Conservation (phyloP, 108 stramenopile genomes). For the Discostella stelligeroides region DNA sequence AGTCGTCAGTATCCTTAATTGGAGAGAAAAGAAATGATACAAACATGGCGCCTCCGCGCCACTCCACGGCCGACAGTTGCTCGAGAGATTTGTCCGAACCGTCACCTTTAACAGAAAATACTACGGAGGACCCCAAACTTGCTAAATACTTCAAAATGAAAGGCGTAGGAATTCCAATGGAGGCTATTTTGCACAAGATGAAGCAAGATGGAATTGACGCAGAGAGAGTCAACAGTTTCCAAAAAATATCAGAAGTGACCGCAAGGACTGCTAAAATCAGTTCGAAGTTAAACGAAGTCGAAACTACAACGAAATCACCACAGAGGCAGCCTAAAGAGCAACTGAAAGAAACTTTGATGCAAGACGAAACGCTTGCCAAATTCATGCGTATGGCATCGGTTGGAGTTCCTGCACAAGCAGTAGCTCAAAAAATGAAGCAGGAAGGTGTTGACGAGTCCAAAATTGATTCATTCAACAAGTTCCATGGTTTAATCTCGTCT, state of each 20-base stretch:
- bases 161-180: constrained; percentile 38
- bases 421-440: constrained; percentile 28
- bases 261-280: background rate
- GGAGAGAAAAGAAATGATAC: too few relatives aligned
- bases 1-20: background rate
- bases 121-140: background rate
- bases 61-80: background rate
- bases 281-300: background rate
- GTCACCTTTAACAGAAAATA: background rate
- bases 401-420: constrained; percentile 27
- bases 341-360: background rate
- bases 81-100: background rate
- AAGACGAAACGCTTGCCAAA: background rate
- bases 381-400: constrained; percentile 27
- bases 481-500: background rate
- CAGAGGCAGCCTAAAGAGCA: background rate
- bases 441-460: constrained; percentile 21
- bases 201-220: constrained; percentile 29
- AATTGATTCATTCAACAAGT: constrained; percentile 13
- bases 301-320: background rate
- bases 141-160: constrained; percentile 41
- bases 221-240: constrained; percentile 11
- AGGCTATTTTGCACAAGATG: constrained; percentile 43
- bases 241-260: background rate
- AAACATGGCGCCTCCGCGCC: background rate